These are phyloP conservation scores for Ochromonadaceae sp. DNA, from an alignment of 352 stramenopile genomes.

Conservation along the genomic window DNA sequence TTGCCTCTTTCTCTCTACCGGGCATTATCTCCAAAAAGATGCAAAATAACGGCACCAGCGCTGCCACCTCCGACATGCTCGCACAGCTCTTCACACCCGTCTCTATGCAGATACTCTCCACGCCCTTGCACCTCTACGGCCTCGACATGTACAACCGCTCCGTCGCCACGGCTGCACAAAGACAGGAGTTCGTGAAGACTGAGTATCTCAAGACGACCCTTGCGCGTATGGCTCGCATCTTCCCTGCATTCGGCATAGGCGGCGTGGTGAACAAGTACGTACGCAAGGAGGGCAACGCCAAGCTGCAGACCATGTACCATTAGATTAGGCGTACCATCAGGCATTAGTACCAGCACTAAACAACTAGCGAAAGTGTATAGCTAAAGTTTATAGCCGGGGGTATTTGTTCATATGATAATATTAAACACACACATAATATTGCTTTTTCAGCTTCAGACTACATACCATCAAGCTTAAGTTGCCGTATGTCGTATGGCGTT, in stretches of 20 bases:
- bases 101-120: conserved; percentile 63
- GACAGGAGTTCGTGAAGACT: conserved; percentile 44
- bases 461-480: too few relatives aligned
- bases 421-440: too few relatives aligned
- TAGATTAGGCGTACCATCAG: too few relatives aligned
- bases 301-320: too few relatives aligned
- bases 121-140: conserved; percentile 61
- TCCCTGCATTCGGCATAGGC: conserved; percentile 64
- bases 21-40: conserved; percentile 46
- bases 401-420: too few relatives aligned
- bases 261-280: conserved; percentile 54
- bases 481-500: too few relatives aligned
- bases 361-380: too few relatives aligned
- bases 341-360: too few relatives aligned
- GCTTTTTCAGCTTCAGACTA: too few relatives aligned
- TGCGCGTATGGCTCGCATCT: conserved; percentile 60
- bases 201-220: conserved; percentile 63
- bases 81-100: conserved; percentile 60
- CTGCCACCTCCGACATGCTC: conserved; percentile 31
- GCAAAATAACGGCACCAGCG: conserved; percentile 38
- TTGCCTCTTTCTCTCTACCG: conserved; percentile 63
- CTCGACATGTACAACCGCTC: conserved; percentile 68
- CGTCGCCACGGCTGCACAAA: conserved; percentile 23
- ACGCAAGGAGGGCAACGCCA: conserved; percentile 1
- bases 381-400: too few relatives aligned